Base-by-base conservation (phyloP, 2,329 filamentous ascomycete genomes). In the Chaetomium sp. region DNA sequence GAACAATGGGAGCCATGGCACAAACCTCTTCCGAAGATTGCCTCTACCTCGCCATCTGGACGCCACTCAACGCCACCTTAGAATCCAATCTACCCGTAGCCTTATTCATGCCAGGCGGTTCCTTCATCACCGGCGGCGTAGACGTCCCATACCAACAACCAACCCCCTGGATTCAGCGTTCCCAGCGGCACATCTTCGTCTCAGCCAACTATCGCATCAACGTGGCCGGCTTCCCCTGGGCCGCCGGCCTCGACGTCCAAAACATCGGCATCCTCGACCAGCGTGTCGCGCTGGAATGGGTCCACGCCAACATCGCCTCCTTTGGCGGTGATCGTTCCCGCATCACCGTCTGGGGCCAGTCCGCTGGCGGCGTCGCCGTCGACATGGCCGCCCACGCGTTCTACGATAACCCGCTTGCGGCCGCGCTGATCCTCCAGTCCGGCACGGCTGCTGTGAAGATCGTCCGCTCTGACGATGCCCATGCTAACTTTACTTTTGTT, bases 181-280 rank as follows among this genome's bases (percentile, higher is more conserved):
- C 70, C 11, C 68, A 72, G 53, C 64, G 66, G 4, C 70, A 72
- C 54, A 71, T 76, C 34, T 64, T 74, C 8, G 73, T 75, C 1
- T 69, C 69, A 35, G 60, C 73, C 55, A 74, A 73, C 65, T 75
- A 69, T 57, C 69, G 70, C 27, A 54, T 73, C 48, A 68, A 68
- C 55, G 69, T 70, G 52, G 66, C 69, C 44, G 68, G 68, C 32
- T 70, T 67, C 56, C 68, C 68, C 38, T 65, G 64, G 59, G 67
- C 66, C 5, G 58, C 58, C 0, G 67, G 63, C 0, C 57, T 69
- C 32, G 62, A 57, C 50, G 68, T 56, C 10, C 69, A 72, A 52
- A 81, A 80, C 55, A 59, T 77, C 9, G 78, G 76, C 1, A 64
- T 80, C 4, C 68, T 74, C 3, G 78, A 82, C 63, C 76, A 80